Base-by-base conservation (phyloP, 495 filamentous ascomycete genomes). In the Sabuloglossum arenarium region DNA sequence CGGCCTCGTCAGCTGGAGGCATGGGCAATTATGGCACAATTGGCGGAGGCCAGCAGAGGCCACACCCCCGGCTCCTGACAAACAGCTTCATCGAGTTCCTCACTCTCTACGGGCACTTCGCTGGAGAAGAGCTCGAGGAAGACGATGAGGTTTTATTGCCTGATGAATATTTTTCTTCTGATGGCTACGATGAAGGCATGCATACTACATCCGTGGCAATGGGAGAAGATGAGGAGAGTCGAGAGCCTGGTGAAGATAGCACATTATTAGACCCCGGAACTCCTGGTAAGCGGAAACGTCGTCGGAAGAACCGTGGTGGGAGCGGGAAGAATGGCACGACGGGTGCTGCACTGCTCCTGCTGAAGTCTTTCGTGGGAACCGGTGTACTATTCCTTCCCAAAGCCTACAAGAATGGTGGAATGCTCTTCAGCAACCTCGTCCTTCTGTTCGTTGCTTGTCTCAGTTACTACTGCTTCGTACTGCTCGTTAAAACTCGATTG, bases 331-430 rank as follows among this genome's bases (percentile, higher is more conserved):
- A 79, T 58, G 80, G 76, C 34, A 75, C 83, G 21, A 80, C 79
- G 43, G 79, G 80, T 56, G 90, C 91, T 12, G 79, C 81, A 16
- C 65, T 96, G 52, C 73, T 97, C 23, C 74, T 98, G 37, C 75
- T 98, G 52, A 98, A 98, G 68, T 94, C 88, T 11, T 98, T 98
- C 61, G 90, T 98, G 39, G 91, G 91, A 12, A 98, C 91, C 1
- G 91, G 91, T 31, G 91, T 98, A n/a, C 71, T 98, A 30, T 98
- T 98, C 71, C 73, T 98, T 3, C 91, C 91, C 0, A 80, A 86
- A 59, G 91, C 91, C 14, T 86, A 89, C 68, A 75, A 94, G 47
- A 98, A 97, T 61, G 91, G 91, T 50, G 91, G 91, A 55, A 95
- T 98, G 87, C 69, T 97, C 42, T 98, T 98, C 69, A 94, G 86